These are phyloP conservation scores for Macrophomina tecta DNA, from an alignment of 2,329 filamentous ascomycete genomes.

Conservation along the genomic window DNA sequence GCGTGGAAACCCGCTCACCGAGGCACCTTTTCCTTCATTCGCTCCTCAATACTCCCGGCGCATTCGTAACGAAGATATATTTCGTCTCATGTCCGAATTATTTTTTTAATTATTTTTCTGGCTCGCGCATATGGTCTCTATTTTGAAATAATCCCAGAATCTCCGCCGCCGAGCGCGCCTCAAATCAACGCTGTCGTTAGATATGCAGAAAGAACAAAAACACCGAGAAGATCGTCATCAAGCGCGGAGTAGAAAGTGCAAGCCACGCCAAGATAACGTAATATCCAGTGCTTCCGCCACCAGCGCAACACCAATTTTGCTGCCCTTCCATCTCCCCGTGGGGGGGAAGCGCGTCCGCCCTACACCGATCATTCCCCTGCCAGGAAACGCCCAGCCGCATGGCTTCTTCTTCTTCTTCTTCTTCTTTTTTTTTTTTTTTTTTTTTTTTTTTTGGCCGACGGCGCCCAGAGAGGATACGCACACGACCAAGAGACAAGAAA, in stretches of 20 bases:
- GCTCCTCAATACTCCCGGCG: too few relatives aligned
- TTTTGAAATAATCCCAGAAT: not conserved
- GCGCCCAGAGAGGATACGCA: not conserved
- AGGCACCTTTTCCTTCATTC: too few relatives aligned
- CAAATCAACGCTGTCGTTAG: not conserved
- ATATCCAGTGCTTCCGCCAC: too few relatives aligned
- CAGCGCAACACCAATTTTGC: not conserved
- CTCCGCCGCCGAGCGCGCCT: not conserved
- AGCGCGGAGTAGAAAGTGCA: not conserved
- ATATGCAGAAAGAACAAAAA: not conserved
- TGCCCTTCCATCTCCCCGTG: too few relatives aligned
- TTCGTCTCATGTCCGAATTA: too few relatives aligned
- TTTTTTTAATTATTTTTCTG: too few relatives aligned
- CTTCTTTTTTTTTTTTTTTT: too few relatives aligned
- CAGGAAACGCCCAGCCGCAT: constrained; percentile 18
- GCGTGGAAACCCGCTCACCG: too few relatives aligned
- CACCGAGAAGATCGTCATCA: not conserved
- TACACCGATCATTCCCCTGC: not conserved
- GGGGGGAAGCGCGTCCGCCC: too few relatives aligned
- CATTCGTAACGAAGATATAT: too few relatives aligned
- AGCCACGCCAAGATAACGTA: too few relatives aligned
- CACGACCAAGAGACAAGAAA: not conserved
- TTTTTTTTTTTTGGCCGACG: too few relatives aligned
- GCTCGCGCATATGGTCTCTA: not conserved
- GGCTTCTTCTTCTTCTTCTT: not conserved